These are phyloP conservation scores for Botrytis fragariae DNA, from an alignment of 2,329 filamentous ascomycete species.

Conservation along the genomic window DNA sequence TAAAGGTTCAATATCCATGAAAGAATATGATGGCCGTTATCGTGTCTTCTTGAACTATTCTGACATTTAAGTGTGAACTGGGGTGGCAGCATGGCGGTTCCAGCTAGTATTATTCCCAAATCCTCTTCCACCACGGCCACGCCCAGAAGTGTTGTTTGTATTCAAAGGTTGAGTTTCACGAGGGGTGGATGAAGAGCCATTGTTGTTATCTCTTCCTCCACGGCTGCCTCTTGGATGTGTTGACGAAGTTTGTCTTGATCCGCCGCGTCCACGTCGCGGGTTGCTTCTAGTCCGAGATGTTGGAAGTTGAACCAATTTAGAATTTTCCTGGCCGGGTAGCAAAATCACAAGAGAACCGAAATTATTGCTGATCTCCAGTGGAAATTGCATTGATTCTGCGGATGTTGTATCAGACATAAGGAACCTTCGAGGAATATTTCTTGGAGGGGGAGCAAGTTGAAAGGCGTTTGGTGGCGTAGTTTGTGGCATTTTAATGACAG, in stretches of 20 bases:
- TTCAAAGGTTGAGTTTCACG: slow-evolving; percentile 30
- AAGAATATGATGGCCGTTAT: slow-evolving; percentile 14
- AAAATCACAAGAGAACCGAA: slow-evolving; percentile 44
- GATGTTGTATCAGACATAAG: slow-evolving; percentile 47
- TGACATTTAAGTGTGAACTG: slow-evolving; percentile 34
- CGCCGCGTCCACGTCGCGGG: slow-evolving; percentile 35
- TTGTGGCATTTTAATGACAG: slow-evolving; percentile 64
- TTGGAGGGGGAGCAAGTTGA: slow-evolving; percentile 55
- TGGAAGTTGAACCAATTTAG: slow-evolving; percentile 43
- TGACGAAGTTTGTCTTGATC: slow-evolving; percentile 32
- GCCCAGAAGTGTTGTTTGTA: slow-evolving; percentile 26
- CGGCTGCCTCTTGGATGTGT: slow-evolving; percentile 35
- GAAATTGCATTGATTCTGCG: slow-evolving; percentile 45
- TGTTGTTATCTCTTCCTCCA: slow-evolving; percentile 33
- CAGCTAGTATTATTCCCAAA: slow-evolving; percentile 28
- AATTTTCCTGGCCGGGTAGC: slow-evolving; percentile 46
- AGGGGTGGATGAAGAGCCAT: slow-evolving; percentile 30
- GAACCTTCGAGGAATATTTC: slow-evolving; percentile 54
- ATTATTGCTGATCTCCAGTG: slow-evolving; percentile 41
- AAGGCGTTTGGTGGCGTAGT: slow-evolving; percentile 61
- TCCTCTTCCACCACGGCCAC: slow-evolving; percentile 33
- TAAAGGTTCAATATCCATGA: slow-evolving; percentile 23
- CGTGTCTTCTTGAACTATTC: slow-evolving; percentile 7
- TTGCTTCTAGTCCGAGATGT: slow-evolving; percentile 38
- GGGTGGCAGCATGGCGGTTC: slow-evolving; percentile 34